Evolutionary conservation across 1,284 basidiomycete species (phyloP), one percentile per base, ranked within the genome.

Genomic region (Rhodotorula glutinis): DNA sequence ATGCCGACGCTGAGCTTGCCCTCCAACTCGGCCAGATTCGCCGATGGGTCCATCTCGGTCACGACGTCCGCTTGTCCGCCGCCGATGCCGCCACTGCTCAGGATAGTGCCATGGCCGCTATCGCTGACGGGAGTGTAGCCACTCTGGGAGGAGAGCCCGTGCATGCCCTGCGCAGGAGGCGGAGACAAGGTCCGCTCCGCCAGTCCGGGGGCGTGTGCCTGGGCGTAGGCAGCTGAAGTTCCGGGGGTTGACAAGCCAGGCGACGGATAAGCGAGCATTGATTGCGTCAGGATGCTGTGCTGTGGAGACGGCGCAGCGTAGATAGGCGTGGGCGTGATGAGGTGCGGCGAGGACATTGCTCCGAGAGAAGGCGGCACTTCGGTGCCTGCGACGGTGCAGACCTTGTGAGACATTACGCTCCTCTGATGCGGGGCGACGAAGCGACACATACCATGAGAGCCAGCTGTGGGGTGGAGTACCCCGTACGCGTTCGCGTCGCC

Each of bases 1-100:
- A 23, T 52, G 27, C 61, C 61, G 33, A 62, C 62, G 16, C 56
- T 57, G 14, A 63, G 56, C 19, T 63, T 63, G 16, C 56, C 56
- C 30, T 63, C 62, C 17, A 53, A 4, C 29, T 63, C 62, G 1
- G 27, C 29, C 21, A 44, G 1, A 16, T 43, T 23, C n/a, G 8
- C 27, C n/a, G 41, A 29, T 8, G 25, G 19, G 11, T 63, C 62
- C n/a, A 56, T 38, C 43, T 63, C 62, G 8, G 56, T 27, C 2
- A 63, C 51, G 30, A 57, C 55, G 13, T 63, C 41, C 14, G 14
- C 9, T 43, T 58, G 56, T 0, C 49, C 41, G 19, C 16, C 58
- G 5, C 17, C 23, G 4, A 29, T 13, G 19, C 43, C 27, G 13
- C 13, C 17, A 16, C 29, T 13, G 29, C 19, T 17, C 29, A 27